Evolutionary conservation across 805 yeast species (phyloP).

Genomic region (Kockiozyma suomiensis): DNA sequence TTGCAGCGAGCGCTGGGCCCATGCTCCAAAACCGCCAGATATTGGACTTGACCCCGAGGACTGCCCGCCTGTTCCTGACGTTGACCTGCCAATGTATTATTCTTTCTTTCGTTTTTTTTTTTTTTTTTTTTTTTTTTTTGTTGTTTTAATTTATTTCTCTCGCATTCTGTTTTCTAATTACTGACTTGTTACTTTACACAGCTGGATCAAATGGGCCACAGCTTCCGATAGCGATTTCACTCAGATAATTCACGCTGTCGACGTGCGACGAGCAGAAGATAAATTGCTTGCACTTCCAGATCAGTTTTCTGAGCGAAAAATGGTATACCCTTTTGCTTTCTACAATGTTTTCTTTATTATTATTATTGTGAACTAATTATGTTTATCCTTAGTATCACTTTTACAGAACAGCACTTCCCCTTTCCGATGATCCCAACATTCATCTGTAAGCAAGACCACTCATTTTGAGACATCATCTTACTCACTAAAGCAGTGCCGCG

Average conservation of each 20-base stretch:
- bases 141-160: background rate
- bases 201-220: conserved; percentile 17
- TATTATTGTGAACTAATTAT: background rate
- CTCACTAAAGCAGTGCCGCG: conserved; percentile 3
- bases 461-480: too few species aligned
- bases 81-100: conserved; percentile 16
- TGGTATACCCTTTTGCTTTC: background rate
- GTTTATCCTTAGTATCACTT: conserved; percentile 4
- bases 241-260: conserved; percentile 19
- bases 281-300: background rate
- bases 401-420: conserved; percentile 1
- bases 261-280: conserved; percentile 15
- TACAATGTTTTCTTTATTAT: background rate
- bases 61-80: conserved; percentile 15
- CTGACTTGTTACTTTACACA: background rate
- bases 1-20: conserved; percentile 3
- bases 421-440: conserved; percentile 18
- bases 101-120: too few species aligned
- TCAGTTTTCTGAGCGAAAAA: conserved; percentile 7
- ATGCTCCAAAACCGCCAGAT: conserved; percentile 7
- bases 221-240: background rate
- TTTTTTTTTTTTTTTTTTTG: background rate
- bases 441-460: conserved; percentile 25
- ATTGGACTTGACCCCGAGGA: conserved; percentile 12
- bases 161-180: background rate